Base-by-base conservation (phyloP, 225 moss, liverwort and hornwort species). In the Physcomitrellopsis africana region DNA sequence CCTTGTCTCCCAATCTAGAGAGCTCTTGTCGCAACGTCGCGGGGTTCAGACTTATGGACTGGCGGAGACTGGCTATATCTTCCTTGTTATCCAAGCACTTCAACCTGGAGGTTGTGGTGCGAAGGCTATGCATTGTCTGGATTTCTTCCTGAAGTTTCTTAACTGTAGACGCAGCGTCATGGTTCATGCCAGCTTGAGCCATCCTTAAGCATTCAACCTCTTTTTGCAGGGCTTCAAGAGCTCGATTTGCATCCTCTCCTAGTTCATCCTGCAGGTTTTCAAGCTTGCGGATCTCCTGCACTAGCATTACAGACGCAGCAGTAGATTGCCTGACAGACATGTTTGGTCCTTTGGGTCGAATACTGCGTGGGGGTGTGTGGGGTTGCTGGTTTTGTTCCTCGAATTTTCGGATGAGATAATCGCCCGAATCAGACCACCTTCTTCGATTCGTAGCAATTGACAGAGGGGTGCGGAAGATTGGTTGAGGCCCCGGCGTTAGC, bases 181-280 rank as follows among this genome's bases (percentile, higher is more conserved):
- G 87, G 63, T 95, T 99, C 99, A 99, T 95, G 59, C 99, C 99
- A 57, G 95, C 93, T 80, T 99, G 95, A 62, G 99, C 99, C 75
- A 99, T 79, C 45, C 99, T 85, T 8, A 99, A 74, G n/a, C 99
- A 99, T 72, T 99, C 95, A 11, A 99, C 94, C 82, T 95, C 99
- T 85, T 95, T 99, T 63, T 99, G 99, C 8, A 99, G 88, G 62
- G 99, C 95, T 85, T 92, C 95, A 56, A 99, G 80, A 16, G 99
- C 99, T 81, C 99, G 89, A 74, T 81, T 93, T 53, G 99, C 99
- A 74, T 99, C 99, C 77, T 99, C 99, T 15, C 99, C 99, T 12
- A 99, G 82, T 57, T 95, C 99, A 76, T 99, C 99, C 83, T 99
- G 99, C 11, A 99, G 77, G 56, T 95, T 93, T 82, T 95, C 99